Base-by-base conservation (phyloP, 306 rosid genomes). In the Prosopis cineraria region DNA sequence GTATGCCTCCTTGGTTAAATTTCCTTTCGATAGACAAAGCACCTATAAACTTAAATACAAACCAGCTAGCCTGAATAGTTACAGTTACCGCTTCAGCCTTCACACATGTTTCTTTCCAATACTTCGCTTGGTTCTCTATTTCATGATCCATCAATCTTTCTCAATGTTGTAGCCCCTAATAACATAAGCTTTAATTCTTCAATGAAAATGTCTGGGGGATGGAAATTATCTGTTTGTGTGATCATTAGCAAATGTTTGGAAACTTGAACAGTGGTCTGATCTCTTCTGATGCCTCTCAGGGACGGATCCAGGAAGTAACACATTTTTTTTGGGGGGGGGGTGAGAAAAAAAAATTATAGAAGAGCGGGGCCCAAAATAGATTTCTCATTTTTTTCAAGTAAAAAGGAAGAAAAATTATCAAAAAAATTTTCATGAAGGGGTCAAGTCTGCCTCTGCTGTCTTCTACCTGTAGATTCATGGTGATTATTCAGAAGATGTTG, bases 401-500 rank as follows among this genome's bases (percentile, higher is more conserved):
- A n/a, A n/a, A n/a, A n/a, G n/a, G n/a, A n/a, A n/a, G n/a, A n/a
- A n/a, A n/a, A n/a, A n/a, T n/a, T n/a, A n/a, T n/a, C n/a, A n/a
- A n/a, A n/a, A n/a, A n/a, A n/a, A n/a, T n/a, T n/a, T n/a, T n/a
- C n/a, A n/a, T n/a, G n/a, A n/a, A n/a, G n/a, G n/a, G n/a, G n/a
- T n/a, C n/a, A n/a, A n/a, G n/a, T n/a, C n/a, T n/a, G n/a, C n/a
- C 24, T 31, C 34, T 16, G 41, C 43, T 31, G 17, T 33, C 37
- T 63, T 33, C 13, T 33, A 6, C 25, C 14, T 3, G 69, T 33
- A 63, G 69, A 44, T 63, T 63, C 44, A 63, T 19, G 69, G 69
- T 33, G 69, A 33, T 63, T 63, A 63, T 33, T 62, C 68, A 31
- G 68, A 31, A 62, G 68, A 62, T 9, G 43, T 62, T 31, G 68